A percentile compares a stretch with the other conserved stretches of the same genome.
These are phyloP conservation scores for Cyamopsis tetragonoloba DNA, from an alignment of 306 rosid genomes.

Conservation along the genomic window DNA sequence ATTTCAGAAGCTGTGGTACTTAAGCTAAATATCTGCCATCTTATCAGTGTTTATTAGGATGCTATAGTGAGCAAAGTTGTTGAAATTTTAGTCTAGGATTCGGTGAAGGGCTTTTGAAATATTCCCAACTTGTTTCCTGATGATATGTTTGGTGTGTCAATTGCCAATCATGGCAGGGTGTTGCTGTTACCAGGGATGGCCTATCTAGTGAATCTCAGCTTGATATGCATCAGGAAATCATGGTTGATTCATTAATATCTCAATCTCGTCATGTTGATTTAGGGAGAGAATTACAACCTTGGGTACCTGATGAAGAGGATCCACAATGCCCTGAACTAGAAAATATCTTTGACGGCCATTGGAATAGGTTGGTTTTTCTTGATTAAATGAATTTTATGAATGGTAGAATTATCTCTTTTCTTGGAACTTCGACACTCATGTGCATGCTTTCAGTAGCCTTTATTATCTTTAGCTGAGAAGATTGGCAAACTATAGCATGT, in stretches of 20 bases:
- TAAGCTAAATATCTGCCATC: neutral
- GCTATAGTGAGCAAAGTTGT: neutral
- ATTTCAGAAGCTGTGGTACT: neutral
- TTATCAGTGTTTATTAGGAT: neutral
- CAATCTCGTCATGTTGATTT: constrained; percentile 61
- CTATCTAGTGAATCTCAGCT: constrained; percentile 47
- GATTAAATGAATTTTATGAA: neutral
- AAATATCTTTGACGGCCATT: constrained; percentile 64
- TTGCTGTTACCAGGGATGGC: constrained; percentile 56
- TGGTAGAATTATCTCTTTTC: constrained; percentile 2
- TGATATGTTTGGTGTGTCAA: constrained; percentile 29
- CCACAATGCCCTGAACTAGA: constrained; percentile 81
- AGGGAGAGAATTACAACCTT: constrained; percentile 84
- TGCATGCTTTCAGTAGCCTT: neutral
- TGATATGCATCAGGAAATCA: constrained; percentile 62
- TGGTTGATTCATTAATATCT: constrained; percentile 83
- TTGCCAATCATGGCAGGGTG: constrained; percentile 67
- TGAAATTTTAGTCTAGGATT: neutral
- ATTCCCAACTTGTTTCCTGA: constrained; percentile 25
- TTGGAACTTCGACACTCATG: neutral
- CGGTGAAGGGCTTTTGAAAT: constrained; percentile 11
- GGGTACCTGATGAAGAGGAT: constrained; percentile 91
- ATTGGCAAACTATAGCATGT: neutral
- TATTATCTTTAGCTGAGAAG: neutral
- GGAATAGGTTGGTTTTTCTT: constrained; percentile 71